Conservation (phyloP, 345 rosid species). For the Acer saccharum region DNA sequence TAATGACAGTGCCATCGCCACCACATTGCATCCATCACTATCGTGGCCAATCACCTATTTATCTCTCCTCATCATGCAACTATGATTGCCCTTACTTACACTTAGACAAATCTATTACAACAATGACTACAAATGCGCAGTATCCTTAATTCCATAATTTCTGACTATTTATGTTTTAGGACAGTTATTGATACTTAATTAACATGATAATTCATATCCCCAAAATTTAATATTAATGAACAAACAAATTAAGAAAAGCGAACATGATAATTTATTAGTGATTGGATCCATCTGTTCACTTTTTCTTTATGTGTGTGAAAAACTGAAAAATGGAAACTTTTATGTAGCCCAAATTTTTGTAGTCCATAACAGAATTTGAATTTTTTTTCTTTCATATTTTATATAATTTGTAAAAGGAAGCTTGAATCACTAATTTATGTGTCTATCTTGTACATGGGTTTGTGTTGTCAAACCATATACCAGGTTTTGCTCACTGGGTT, state of each 20-base stretch:
- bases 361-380: background rate
- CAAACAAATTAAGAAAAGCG: background rate
- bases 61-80: background rate
- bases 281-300: background rate
- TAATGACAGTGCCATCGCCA: background rate
- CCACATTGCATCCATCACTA: constrained; percentile 3
- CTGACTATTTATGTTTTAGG: background rate
- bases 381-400: background rate
- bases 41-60: background rate
- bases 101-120: background rate
- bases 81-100: background rate
- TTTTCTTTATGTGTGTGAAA: background rate
- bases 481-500: constrained; percentile 85
- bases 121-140: background rate
- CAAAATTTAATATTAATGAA: background rate
- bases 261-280: background rate
- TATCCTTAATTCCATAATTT: background rate
- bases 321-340: background rate
- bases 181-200: background rate
- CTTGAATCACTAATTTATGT: background rate
- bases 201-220: background rate
- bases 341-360: background rate
- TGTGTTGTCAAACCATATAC: constrained; percentile 11
- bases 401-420: background rate
- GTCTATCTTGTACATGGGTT: constrained; percentile 16